Conservation (phyloP, 768 basidiomycete species). For the Tylopilus felleus region DNA sequence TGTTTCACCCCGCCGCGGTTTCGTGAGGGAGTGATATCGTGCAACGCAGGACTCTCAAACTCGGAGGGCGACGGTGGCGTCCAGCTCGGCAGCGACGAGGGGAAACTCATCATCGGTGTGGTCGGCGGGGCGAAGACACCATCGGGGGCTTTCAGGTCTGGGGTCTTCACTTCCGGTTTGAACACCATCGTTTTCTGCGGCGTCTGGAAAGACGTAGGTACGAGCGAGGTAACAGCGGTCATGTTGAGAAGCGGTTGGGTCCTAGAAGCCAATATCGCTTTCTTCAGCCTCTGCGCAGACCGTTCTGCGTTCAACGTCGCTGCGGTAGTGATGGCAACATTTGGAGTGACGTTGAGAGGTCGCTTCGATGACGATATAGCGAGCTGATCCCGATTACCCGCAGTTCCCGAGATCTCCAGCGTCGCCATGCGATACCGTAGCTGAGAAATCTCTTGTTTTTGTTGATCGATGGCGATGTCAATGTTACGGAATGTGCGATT, state of each 20-base stretch:
- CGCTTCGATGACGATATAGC: conserved; percentile 38
- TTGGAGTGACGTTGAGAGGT: conserved; percentile 50
- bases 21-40: conserved; percentile 23
- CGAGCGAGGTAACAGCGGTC: conserved; percentile 33
- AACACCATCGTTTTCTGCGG: conserved; percentile 25
- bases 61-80: conserved; percentile 18
- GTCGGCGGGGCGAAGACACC: conserved; percentile 10
- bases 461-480: conserved; percentile 64
- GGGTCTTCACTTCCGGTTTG: conserved; percentile 2
- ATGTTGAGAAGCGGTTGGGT: conserved; percentile 66
- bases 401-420: conserved; percentile 38
- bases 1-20: conserved; percentile 27
- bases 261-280: conserved; percentile 56
- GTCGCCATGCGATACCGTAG: conserved; percentile 53
- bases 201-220: conserved; percentile 27
- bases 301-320: conserved; percentile 81
- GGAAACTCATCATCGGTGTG: conserved; percentile 26
- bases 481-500: conserved; percentile 83
- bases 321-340: conserved; percentile 71
- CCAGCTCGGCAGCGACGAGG: conserved; percentile 22
- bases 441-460: conserved; percentile 49
- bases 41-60: conserved; percentile 9
- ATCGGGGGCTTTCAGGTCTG: conserved; percentile 5
- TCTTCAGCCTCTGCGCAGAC: conserved; percentile 66
- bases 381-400: conserved; percentile 38